Percentiles rank a stretch among this genome's conserved stretches.
Evolutionary conservation across 208 protist species (phyloP).

Genomic region (Trypanosoma scelopori): DNA sequence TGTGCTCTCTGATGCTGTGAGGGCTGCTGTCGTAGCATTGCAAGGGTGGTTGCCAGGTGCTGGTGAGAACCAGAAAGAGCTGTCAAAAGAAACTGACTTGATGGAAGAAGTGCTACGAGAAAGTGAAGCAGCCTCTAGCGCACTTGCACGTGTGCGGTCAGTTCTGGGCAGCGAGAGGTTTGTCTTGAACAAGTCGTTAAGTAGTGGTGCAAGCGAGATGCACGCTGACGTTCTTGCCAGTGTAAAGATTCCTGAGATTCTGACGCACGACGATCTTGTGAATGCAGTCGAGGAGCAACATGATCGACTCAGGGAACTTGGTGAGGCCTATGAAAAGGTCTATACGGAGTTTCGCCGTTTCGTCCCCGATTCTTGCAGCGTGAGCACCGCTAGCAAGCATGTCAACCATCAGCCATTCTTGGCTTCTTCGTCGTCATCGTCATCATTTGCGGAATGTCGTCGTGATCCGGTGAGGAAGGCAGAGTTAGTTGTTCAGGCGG

Average conservation of each 20-base stretch:
- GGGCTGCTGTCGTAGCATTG: constrained; percentile 7
- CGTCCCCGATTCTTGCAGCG: constrained; percentile 1
- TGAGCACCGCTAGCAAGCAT: neutral
- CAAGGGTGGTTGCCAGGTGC: constrained; percentile 5
- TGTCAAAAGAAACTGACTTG: neutral
- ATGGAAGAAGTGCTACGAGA: constrained; percentile 1
- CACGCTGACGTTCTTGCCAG: neutral
- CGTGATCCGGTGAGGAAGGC: constrained; percentile 27
- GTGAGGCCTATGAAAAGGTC: constrained; percentile 14
- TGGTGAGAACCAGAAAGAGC: neutral
- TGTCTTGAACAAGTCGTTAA: neutral
- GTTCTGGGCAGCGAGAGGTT: neutral
- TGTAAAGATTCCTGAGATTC: constrained; percentile 4
- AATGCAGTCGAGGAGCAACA: constrained; percentile 11
- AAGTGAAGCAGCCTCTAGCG: constrained; percentile 8
- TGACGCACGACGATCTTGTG: constrained; percentile 19
- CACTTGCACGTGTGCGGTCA: constrained; percentile 5
- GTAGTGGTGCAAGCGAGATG: neutral
- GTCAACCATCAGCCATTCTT: neutral
- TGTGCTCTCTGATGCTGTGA: constrained; percentile 14
- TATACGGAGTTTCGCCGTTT: constrained; percentile 7
- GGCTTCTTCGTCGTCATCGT: no score
- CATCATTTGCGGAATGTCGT: neutral
- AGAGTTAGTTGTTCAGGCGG: constrained; percentile 15
- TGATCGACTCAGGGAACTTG: constrained; percentile 7